Evolutionary conservation across 2,329 filamentous ascomycete genomes (phyloP), one percentile per base, ranked within the genome.

Genomic region (Rhytidhysteron rufulum): DNA sequence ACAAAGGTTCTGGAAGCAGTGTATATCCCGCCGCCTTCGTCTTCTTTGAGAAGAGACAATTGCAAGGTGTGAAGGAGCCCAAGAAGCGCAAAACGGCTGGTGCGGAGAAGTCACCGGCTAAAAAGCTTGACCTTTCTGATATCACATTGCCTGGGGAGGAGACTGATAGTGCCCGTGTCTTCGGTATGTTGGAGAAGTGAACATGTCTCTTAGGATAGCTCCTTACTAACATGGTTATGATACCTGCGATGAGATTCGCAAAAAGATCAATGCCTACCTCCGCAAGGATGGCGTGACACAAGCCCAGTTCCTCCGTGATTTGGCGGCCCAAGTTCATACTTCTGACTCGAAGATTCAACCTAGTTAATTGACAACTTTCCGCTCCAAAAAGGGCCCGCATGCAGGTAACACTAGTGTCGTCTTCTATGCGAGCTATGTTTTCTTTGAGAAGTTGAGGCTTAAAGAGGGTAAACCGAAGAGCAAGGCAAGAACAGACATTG

Each of bases 211-310:
- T 33, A 33, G 13, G 4, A 17, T 5, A 5, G 19, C n/a, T 20
- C 4, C 32, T n/a, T 34, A 24, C 18, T 25, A 21, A 25, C 20
- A 13, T 4, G 21, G 24, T 15, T 2, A 21, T 31, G 54, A 82
- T 45, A 76, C 72, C 4, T 82, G 78, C 58, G 73, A 81, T 47
- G 75, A 77, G 37, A 55, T 82, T 11, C 72, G 79, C 34, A 70
- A 66, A 54, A 81, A 82, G 64, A 79, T 82, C 50, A 66, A 66
- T 19, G 68, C 69, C 1, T 62, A 75, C 43, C 63, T 82, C 8
- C 54, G 60, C n/a, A 64, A 71, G 34, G 64, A 70, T 0, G 63
- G 63, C 31, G 62, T 78, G 37, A 79, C 72, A 0, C 71, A 78
- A 51, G 73, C 77, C 0, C 65, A 62, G 9, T 77, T 82, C 53